Conservation (phyloP, 2,329 filamentous ascomycete species). For the Sclerotinia trifoliorum region DNA sequence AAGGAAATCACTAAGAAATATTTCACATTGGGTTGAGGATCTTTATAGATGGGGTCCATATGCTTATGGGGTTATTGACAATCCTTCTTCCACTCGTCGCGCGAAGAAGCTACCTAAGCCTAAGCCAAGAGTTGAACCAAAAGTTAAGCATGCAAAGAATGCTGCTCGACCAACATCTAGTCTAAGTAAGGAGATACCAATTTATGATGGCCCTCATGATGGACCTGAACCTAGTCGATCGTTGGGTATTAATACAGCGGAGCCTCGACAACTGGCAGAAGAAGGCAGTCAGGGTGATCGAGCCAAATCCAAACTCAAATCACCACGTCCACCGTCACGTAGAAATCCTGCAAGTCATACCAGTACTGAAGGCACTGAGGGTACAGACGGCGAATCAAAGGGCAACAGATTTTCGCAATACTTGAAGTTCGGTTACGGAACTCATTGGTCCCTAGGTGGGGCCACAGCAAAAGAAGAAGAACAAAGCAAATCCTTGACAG, state of each 20-base stretch:
- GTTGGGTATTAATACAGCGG: constrained; percentile 9
- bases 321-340: constrained; percentile 23
- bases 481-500: constrained; percentile 7
- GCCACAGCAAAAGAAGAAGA: constrained; percentile 26
- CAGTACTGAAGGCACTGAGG: constrained; percentile 21
- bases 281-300: background rate
- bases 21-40: constrained; percentile 86
- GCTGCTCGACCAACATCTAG: constrained; percentile 6
- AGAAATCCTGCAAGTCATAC: constrained; percentile 27
- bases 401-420: constrained; percentile 56
- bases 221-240: background rate
- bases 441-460: constrained; percentile 57
- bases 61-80: constrained; percentile 81
- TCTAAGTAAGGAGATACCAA: constrained; percentile 11
- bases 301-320: constrained; percentile 5
- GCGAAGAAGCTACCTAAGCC: constrained; percentile 42
- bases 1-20: constrained; percentile 64
- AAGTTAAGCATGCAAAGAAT: background rate
- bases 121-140: constrained; percentile 18
- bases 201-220: constrained; percentile 12
- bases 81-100: constrained; percentile 63
- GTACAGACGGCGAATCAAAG: constrained; percentile 33
- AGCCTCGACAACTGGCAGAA: background rate
- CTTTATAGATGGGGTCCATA: constrained; percentile 80
- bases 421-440: constrained; percentile 65